Evolutionary conservation across 768 basidiomycete genomes (phyloP).

Genomic region (Chalciporus pseudorubinellus): DNA sequence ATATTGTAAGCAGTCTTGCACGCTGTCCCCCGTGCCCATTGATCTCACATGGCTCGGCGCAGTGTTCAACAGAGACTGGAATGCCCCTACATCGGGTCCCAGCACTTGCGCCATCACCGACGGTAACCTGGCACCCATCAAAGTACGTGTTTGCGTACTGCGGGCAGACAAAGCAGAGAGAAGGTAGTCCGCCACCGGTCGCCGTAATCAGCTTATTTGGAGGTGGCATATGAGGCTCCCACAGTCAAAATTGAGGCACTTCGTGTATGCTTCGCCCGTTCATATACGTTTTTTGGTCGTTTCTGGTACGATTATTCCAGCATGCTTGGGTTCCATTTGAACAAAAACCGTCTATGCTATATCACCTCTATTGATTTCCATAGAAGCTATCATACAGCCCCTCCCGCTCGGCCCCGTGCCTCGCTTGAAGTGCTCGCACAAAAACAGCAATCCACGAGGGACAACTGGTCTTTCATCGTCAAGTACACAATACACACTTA

Average conservation of each 20-base stretch:
- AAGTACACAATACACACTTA: too few relatives aligned
- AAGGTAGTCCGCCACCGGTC: slow-evolving; percentile 62
- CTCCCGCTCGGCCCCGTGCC: too few relatives aligned
- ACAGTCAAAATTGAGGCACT: not conserved
- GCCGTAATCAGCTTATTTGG: slow-evolving; percentile 77
- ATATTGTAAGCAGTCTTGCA: slow-evolving; percentile 56
- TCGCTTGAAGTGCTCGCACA: too few relatives aligned
- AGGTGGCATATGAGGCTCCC: slow-evolving; percentile 37
- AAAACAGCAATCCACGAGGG: too few relatives aligned
- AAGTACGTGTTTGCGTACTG: slow-evolving; percentile 81
- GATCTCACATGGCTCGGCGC: not conserved
- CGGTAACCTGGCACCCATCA: slow-evolving; percentile 80
- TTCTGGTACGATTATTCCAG: too few relatives aligned
- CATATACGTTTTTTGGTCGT: too few relatives aligned
- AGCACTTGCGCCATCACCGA: slow-evolving; percentile 66
- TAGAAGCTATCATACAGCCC: too few relatives aligned
- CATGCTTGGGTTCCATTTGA: too few relatives aligned
- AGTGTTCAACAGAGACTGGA: slow-evolving; percentile 81
- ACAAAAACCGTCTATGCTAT: too few relatives aligned
- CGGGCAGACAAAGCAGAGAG: slow-evolving; percentile 66
- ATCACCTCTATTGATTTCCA: too few relatives aligned
- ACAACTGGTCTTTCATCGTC: too few relatives aligned
- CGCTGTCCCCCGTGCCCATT: not conserved
- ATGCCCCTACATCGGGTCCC: slow-evolving; percentile 74
- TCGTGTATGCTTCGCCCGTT: not conserved